These are phyloP conservation scores for Backusella circina DNA, from an alignment of 192 early-diverging fungal species.

Conservation along the genomic window DNA sequence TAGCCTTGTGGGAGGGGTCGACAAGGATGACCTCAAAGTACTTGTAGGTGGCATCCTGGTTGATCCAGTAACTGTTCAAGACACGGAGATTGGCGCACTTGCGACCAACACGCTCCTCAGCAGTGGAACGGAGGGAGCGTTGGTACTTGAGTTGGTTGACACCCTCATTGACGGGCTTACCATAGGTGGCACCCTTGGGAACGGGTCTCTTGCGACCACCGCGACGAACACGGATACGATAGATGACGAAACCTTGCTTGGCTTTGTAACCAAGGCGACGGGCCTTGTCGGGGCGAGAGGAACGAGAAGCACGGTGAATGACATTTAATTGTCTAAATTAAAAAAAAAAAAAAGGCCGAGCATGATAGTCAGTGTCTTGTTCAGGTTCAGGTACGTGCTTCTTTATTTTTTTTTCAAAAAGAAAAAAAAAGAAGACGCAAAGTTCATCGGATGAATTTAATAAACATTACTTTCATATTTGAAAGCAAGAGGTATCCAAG, in stretches of 20 bases:
- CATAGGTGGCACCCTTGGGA: slow-evolving; percentile 96
- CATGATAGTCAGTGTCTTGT: neutral
- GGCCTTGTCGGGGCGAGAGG: slow-evolving; percentile 97
- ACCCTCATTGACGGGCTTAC: slow-evolving; percentile 97
- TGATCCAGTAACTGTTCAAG: slow-evolving; percentile 99
- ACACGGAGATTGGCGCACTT: slow-evolving; percentile 97
- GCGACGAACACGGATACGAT: slow-evolving; percentile 97
- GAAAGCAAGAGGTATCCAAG: slow-evolving; percentile 10
- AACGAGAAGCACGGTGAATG: slow-evolving; percentile 97
- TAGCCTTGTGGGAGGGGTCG: slow-evolving; percentile 95
- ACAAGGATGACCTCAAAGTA: slow-evolving; percentile 99
- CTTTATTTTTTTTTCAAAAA: neutral
- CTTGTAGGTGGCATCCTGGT: slow-evolving; percentile 99
- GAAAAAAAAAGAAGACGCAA: neutral
- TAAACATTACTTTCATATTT: neutral
- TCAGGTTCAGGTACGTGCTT: neutral
- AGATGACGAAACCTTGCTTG: slow-evolving; percentile 99
- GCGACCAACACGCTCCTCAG: slow-evolving; percentile 96
- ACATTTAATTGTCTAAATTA: slow-evolving; percentile 85
- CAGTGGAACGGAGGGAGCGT: slow-evolving; percentile 85
- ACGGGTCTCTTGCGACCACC: slow-evolving; percentile 96
- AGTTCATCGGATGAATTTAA: slow-evolving; percentile 17
- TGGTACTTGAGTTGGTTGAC: slow-evolving; percentile 98
- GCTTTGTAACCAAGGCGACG: slow-evolving; percentile 99
- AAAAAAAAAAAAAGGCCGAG: neutral